Conservation (phyloP, 352 stramenopile genomes). For the Pilasporangium apinafurcum region DNA sequence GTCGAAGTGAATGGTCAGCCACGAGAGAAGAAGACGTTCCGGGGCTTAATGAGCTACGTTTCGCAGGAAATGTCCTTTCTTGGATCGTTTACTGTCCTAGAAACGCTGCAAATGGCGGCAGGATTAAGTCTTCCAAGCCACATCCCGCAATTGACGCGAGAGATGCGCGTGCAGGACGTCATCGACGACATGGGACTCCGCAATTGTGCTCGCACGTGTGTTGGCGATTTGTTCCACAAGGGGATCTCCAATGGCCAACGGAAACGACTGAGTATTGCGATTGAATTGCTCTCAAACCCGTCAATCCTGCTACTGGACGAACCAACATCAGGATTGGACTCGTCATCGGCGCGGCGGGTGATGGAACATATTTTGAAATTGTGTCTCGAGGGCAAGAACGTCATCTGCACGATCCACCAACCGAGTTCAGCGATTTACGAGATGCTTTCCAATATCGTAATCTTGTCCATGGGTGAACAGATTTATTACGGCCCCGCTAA, state of each 20-base stretch:
- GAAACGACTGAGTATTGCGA: conserved; percentile 89
- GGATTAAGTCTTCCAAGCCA: conserved; percentile 37
- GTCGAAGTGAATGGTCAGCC: conserved; percentile 44
- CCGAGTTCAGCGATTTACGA: conserved; percentile 68
- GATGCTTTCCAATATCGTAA: conserved; percentile 58
- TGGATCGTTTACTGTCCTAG: conserved; percentile 57
- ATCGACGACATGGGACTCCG: conserved; percentile 67
- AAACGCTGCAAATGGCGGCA: conserved; percentile 60
- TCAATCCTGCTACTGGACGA: conserved; percentile 95
- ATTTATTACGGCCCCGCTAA: conserved; percentile 86
- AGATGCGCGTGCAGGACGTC: conserved; percentile 53
- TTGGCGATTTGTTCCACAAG: conserved; percentile 84
- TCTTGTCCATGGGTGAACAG: conserved; percentile 67
- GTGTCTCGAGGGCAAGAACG: conserved; percentile 49
- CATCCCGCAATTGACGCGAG: conserved; percentile 27
- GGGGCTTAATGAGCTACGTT: conserved; percentile 56
- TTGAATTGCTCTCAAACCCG: conserved; percentile 92
- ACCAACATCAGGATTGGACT: conserved; percentile 89
- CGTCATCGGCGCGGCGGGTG: conserved; percentile 81
- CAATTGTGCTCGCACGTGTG: conserved; percentile 40
- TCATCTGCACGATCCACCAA: conserved; percentile 84
- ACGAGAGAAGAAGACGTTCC: conserved; percentile 28
- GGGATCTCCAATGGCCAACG: conserved; percentile 85
- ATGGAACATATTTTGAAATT: conserved; percentile 68
- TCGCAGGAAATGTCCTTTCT: conserved; percentile 53